Conservation (phyloP, 2,329 filamentous ascomycete genomes). For the Colletotrichum spaethianum region DNA sequence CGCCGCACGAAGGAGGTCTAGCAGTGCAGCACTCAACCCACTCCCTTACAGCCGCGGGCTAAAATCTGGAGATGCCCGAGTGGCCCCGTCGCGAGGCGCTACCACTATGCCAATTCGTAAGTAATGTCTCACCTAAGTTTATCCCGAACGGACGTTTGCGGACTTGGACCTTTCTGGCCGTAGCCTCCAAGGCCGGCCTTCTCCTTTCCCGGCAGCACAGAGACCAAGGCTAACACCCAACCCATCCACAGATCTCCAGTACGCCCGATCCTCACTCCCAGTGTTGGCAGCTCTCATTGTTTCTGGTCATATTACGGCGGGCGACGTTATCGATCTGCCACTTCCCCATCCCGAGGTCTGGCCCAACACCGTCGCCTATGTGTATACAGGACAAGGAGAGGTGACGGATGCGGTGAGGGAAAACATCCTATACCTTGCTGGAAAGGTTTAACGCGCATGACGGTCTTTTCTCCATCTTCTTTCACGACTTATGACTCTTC, state of each 20-base stretch:
- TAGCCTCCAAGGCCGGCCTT: conserved; percentile 9
- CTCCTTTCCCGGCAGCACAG: conserved; percentile 11
- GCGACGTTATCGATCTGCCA: conserved; percentile 70
- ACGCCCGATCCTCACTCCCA: conserved; percentile 65
- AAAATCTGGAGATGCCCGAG: conserved; percentile 26
- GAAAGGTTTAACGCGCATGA: conserved; percentile 55
- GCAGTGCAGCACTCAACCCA: conserved; percentile 44
- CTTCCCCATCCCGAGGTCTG: conserved; percentile 70
- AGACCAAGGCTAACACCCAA: conserved; percentile 22
- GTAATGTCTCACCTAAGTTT: conserved; percentile 46
- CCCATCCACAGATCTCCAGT: conserved; percentile 58
- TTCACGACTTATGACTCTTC: conserved; percentile 32
- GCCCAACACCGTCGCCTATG: conserved; percentile 67
- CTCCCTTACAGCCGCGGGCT: conserved; percentile 41
- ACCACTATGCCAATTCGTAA: conserved; percentile 63
- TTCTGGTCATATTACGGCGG: conserved; percentile 64
- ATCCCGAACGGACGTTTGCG: conserved; percentile 31
- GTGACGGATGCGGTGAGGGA: conserved; percentile 62
- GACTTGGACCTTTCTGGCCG: conserved; percentile 24
- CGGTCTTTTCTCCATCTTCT: conserved; percentile 23
- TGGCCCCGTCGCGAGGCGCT: conserved; percentile 46
- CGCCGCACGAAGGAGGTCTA: conserved; percentile 44
- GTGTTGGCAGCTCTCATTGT: conserved; percentile 69
- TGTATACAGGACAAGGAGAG: conserved; percentile 66
- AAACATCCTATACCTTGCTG: conserved; percentile 70